A percentile compares a stretch with the other conserved stretches of the same genome.
phyloP scores from a whole-genome alignment of 2,329 filamentous ascomycete species.

The Amphichorda felina region DNA sequence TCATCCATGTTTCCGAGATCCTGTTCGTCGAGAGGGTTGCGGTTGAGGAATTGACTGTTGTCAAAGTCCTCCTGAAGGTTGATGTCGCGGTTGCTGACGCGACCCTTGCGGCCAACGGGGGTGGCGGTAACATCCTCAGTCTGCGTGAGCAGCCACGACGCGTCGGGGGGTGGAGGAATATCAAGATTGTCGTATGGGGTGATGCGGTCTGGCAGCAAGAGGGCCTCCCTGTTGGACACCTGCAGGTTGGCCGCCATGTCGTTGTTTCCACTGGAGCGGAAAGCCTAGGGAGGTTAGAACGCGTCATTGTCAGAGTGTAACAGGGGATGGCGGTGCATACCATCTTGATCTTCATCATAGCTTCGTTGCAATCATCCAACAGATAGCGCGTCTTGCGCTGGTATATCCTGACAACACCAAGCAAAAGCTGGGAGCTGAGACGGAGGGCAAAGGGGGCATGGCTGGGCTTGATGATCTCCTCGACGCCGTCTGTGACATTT shows the following conservation, averaged over 20 bases:
- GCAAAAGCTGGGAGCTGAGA: slow-evolving; percentile 81
- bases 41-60: slow-evolving; percentile 72
- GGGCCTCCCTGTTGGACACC: slow-evolving; percentile 69
- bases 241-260: slow-evolving; percentile 80
- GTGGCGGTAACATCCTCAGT: slow-evolving; percentile 48
- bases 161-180: slow-evolving; percentile 74
- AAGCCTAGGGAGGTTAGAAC: slow-evolving; percentile 48
- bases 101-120: slow-evolving; percentile 43
- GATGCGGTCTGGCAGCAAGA: slow-evolving; percentile 83
- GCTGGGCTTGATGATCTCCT: slow-evolving; percentile 84
- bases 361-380: slow-evolving; percentile 94
- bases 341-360: slow-evolving; percentile 97
- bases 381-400: slow-evolving; percentile 94
- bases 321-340: slow-evolving; percentile 32
- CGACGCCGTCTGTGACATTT: slow-evolving; percentile 88
- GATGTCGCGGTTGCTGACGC: slow-evolving; percentile 50
- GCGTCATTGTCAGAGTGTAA: neutral
- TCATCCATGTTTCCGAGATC: slow-evolving; percentile 48
- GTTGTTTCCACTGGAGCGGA: slow-evolving; percentile 87
- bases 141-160: slow-evolving; percentile 70
- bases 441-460: slow-evolving; percentile 93
- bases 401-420: slow-evolving; percentile 96
- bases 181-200: slow-evolving; percentile 79
- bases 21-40: slow-evolving; percentile 47
- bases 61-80: slow-evolving; percentile 58